Conservation (phyloP, 306 rosid genomes). For the Trifolium subterraneum region DNA sequence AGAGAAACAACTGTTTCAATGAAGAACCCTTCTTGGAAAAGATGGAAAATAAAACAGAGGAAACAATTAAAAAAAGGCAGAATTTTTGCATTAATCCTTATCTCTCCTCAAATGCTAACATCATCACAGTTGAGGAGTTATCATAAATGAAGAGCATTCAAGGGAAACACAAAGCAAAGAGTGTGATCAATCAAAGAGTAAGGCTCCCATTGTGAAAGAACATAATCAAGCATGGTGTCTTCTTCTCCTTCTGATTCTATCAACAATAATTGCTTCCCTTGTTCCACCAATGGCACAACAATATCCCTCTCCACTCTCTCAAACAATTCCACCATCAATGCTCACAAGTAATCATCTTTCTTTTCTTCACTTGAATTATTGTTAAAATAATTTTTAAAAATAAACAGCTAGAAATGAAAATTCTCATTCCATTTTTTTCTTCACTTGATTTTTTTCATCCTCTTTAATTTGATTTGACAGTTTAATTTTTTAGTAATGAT, state of each 20-base stretch:
- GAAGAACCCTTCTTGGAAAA: too few species aligned
- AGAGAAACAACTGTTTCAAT: too few species aligned
- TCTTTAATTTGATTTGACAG: not conserved
- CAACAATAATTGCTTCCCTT: slow-evolving; percentile 4
- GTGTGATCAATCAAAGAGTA: not conserved
- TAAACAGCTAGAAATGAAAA: too few species aligned
- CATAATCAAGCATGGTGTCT: slow-evolving; percentile 34
- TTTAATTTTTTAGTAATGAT: not conserved
- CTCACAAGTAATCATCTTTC: slow-evolving; percentile 51
- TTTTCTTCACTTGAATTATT: not conserved
- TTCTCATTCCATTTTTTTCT: too few species aligned
- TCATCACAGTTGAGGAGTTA: not conserved
- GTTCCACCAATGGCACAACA: slow-evolving; percentile 37
- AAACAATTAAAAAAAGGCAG: not conserved
- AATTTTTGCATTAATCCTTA: not conserved
- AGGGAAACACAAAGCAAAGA: not conserved
- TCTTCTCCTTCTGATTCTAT: slow-evolving; percentile 7
- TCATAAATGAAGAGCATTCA: not conserved
- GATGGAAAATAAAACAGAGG: too few species aligned
- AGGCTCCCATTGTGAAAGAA: not conserved
- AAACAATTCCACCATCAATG: slow-evolving; percentile 44
- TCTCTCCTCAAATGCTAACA: not conserved
- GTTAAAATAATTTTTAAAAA: not conserved
- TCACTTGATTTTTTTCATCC: not conserved
- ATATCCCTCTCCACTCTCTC: slow-evolving; percentile 2